A percentile compares a stretch with the other conserved stretches of the same genome.
These are phyloP conservation scores for Silene latifolia DNA, from an alignment of 148 eudicot genomes.

Conservation along the genomic window DNA sequence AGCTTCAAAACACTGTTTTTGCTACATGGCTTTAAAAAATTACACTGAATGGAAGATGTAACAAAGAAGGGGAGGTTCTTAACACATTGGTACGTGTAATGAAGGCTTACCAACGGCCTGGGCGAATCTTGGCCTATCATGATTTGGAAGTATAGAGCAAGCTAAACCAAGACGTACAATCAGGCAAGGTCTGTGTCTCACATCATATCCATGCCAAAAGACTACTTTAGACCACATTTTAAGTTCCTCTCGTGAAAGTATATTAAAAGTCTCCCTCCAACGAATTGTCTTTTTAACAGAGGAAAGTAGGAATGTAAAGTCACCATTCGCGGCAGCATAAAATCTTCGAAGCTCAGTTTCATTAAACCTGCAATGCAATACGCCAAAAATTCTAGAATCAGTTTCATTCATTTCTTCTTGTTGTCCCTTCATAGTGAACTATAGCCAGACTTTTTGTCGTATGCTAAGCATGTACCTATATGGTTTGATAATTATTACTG, in stretches of 20 bases:
- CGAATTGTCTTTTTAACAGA: slow-evolving; percentile 65
- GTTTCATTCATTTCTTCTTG: neutral
- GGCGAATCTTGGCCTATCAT: slow-evolving; percentile 63
- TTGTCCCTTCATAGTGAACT: slow-evolving; percentile 11
- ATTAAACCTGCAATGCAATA: slow-evolving; percentile 49
- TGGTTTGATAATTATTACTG: neutral
- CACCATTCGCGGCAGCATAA: slow-evolving; percentile 66
- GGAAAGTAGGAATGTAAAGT: slow-evolving; percentile 52
- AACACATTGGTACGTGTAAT: slow-evolving; percentile 1
- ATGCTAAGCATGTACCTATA: neutral
- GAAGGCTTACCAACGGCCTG: slow-evolving; percentile 73
- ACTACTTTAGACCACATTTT: slow-evolving; percentile 68
- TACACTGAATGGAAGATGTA: neutral
- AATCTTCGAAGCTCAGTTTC: slow-evolving; percentile 72
- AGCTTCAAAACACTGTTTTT: neutral
- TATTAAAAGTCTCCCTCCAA: slow-evolving; percentile 68
- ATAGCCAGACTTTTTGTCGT: slow-evolving; percentile 31
- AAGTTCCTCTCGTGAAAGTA: slow-evolving; percentile 65
- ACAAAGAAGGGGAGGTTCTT: neutral
- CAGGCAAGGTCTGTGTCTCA: slow-evolving; percentile 55
- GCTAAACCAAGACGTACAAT: slow-evolving; percentile 71
- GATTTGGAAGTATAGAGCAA: slow-evolving; percentile 44
- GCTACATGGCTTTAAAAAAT: neutral
- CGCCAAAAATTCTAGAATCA: neutral
- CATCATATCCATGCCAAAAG: slow-evolving; percentile 82